phyloP scores from a whole-genome alignment of 768 basidiomycete genomes.

The Pleurotus ostreatus region DNA sequence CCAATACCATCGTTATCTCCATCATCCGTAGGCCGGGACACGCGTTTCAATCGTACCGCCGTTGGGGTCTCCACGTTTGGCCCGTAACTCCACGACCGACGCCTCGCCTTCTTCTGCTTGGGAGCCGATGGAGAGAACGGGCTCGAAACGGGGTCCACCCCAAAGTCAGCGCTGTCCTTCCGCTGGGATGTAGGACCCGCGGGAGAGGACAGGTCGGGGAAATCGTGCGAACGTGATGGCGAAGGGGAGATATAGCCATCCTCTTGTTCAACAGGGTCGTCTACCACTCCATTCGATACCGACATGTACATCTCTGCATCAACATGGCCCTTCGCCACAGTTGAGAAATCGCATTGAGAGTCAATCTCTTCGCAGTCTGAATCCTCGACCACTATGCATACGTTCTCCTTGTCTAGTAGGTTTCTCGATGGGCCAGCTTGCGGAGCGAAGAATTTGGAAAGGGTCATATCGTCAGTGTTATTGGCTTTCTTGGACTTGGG shows the following conservation, averaged over 20 bases:
- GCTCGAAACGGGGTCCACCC: slow-evolving; percentile 50
- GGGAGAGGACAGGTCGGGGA: not conserved
- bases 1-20: not conserved
- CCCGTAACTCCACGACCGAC: not conserved
- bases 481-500: slow-evolving; percentile 32
- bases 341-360: slow-evolving; percentile 23
- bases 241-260: slow-evolving; percentile 86
- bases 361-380: slow-evolving; percentile 23
- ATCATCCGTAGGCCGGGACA: not conserved
- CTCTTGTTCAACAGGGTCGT: slow-evolving; percentile 58
- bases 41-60: not conserved
- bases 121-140: slow-evolving; percentile 22
- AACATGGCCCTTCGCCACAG: slow-evolving; percentile 30
- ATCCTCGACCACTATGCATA: slow-evolving; percentile 24
- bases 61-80: slow-evolving; percentile 22
- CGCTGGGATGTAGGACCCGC: not conserved
- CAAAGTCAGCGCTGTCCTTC: slow-evolving; percentile 38
- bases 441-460: slow-evolving; percentile 10
- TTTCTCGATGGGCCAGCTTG: slow-evolving; percentile 24
- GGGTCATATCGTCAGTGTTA: not conserved
- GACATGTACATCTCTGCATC: slow-evolving; percentile 36
- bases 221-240: slow-evolving; percentile 31
- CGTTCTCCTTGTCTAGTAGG: slow-evolving; percentile 35
- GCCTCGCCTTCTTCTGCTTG: slow-evolving; percentile 8
- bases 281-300: slow-evolving; percentile 33